Evolutionary conservation across 805 yeast genomes (phyloP).

Genomic region (Cyberlindnera samutprakarnensis): DNA sequence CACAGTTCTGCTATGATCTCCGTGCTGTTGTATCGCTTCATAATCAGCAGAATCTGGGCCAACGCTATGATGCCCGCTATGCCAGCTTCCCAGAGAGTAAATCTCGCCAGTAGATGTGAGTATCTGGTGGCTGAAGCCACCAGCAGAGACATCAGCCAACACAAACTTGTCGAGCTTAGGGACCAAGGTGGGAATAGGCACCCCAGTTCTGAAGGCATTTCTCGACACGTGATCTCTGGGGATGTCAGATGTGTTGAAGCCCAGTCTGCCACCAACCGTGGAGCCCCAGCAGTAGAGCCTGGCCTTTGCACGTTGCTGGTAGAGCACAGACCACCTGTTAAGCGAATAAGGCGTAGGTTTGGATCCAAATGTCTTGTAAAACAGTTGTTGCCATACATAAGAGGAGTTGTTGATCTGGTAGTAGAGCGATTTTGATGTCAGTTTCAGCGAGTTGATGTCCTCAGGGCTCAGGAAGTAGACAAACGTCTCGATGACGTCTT

Average conservation of each 20-base stretch:
- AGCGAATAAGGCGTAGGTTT: constrained; percentile 34
- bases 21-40: background rate
- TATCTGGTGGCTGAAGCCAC: constrained; percentile 59
- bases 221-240: constrained; percentile 20
- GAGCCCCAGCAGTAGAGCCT: constrained; percentile 47
- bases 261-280: constrained; percentile 37
- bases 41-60: constrained; percentile 32
- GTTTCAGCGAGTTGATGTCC: constrained; percentile 35
- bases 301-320: constrained; percentile 31
- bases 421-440: constrained; percentile 32
- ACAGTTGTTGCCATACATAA: constrained; percentile 38
- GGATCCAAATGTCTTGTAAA: constrained; percentile 36
- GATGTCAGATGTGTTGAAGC: constrained; percentile 26
- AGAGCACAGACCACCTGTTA: constrained; percentile 45
- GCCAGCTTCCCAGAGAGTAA: constrained; percentile 45
- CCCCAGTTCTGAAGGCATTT: constrained; percentile 21
- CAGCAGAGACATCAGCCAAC: constrained; percentile 45
- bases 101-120: constrained; percentile 49
- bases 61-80: constrained; percentile 32
- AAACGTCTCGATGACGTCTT: constrained; percentile 31
- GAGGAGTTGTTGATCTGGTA: constrained; percentile 29
- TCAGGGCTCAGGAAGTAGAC: constrained; percentile 18
- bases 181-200: constrained; percentile 32
- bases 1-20: background rate
- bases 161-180: constrained; percentile 28